Evolutionary conservation across 108 stramenopile species (phyloP).

Genomic region (Cyclostephanos tholiformis): DNA sequence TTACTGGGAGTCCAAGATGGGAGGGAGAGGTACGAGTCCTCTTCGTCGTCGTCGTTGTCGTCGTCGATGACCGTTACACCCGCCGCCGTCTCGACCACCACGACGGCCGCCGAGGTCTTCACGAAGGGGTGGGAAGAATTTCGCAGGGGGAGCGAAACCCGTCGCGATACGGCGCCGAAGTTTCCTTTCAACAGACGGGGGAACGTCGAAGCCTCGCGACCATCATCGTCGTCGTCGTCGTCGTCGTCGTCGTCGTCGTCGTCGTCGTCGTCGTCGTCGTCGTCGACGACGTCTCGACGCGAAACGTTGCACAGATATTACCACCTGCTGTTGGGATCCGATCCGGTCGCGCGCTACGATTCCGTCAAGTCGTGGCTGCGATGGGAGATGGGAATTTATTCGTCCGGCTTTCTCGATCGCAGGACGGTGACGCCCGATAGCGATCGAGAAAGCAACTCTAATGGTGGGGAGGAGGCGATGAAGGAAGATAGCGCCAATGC

Average conservation of each 20-base stretch:
- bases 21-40: background rate
- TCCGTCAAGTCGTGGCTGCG: conserved; percentile 64
- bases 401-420: conserved; percentile 20
- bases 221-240: background rate
- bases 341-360: conserved; percentile 34
- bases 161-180: background rate
- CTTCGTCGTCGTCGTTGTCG: background rate
- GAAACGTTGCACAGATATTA: conserved; percentile 60
- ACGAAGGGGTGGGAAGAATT: conserved; percentile 56
- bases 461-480: conserved; percentile 5
- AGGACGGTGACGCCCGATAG: background rate
- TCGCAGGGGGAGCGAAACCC: conserved; percentile 15
- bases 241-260: conserved; percentile 3
- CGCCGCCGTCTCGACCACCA: background rate
- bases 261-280: conserved; percentile 6
- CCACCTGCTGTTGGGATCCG: conserved; percentile 49
- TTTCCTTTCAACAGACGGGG: background rate
- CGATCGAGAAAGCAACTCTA: background rate
- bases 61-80: background rate
- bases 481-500: conserved; percentile 8
- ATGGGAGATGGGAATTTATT: conserved; percentile 66
- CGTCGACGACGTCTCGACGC: conserved; percentile 21
- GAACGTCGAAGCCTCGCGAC: background rate
- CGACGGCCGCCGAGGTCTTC: conserved; percentile 27
- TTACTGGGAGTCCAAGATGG: background rate